Evolutionary conservation across 1,139 yeast species (phyloP), one percentile per base, ranked within the genome.

Genomic region (Yamadazyma diospyri): DNA sequence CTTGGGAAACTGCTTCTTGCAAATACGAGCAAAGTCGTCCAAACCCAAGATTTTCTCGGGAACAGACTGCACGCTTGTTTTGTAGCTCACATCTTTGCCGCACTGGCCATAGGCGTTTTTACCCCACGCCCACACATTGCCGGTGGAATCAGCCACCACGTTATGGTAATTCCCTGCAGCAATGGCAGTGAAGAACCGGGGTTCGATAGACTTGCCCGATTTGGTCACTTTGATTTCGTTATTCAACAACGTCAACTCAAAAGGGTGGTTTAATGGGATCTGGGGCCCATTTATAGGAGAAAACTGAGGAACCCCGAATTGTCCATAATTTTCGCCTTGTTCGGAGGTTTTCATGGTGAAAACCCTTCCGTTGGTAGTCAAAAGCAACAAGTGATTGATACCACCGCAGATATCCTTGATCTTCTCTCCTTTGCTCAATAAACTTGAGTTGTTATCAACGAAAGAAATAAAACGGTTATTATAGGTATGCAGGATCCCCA

Each of bases 41-140:
- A 38, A 34, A 3, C 41, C 37, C 15, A 72, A 68, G 4, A 81
- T 61, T 38, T 63, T 62, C 3, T 10, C 23, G 1, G 97, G 97
- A 23, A 79, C 72, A 2, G 94, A 77, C 32, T 81, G 70, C 32
- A 72, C 62, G 43, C 83, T 87, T 9, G 83, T 76, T 36, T 76
- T 76, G 48, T 76, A 76, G 17, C 75, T 66, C 32, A 82, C 79
- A 6, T 79, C 78, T 30, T 76, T 65, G n/a, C 89, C 95, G 40
- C 94, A 68, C 51, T 92, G 92, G 16, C 98, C 97, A 52, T 61
- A 75, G 2, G 75, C 64, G 53, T 92, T 92, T 39, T 76, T 76
- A 19, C 98, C 98, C 76, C 94, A 89, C 1, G 88, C 73, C 76
- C 82, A 84, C 12, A 87, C 61, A 37, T 70, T 67, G 11, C 92